Base-by-base conservation (phyloP, 2,329 filamentous ascomycete species). In the Botrytis sinoallii region DNA sequence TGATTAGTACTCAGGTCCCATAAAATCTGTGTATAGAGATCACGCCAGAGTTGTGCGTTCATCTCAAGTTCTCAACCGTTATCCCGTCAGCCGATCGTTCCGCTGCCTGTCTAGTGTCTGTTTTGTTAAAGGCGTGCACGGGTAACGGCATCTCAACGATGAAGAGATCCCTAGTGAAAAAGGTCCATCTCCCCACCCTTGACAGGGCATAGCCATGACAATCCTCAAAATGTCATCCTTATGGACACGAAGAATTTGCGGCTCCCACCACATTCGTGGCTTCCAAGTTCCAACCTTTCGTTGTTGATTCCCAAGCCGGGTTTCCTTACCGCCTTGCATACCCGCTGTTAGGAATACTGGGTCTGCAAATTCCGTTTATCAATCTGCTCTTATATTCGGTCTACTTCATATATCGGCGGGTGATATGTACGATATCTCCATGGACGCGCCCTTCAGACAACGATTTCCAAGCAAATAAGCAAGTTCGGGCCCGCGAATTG, bases 241-340 rank as follows among this genome's bases (percentile, higher is more conserved):
- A 57, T 32, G n/a, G 14, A n/a, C 8, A 18, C n/a, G 5, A 14
- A 46, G 20, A 65, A 65, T 4, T 46, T 22, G 61, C n/a, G 40
- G 40, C 61, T 44, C 61, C 25, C n/a, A 65, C 18, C n/a, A n/a
- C 38, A 42, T 29, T 63, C 14, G 12, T 63, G 40, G 61, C 40
- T 65, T 46, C 35, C 44, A 67, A 52, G n/a, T 65, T 46, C 35
- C 44, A 67, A 52, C 38, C 20, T 67, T 67, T 32, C 4, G 35
- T 38, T 18, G 22, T 22, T 35, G 22, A 52, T 52, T 52, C 65
- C 14, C 44, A 67, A 52, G 61, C 29, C 44, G 44, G 44, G 65
- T 25, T 67, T 67, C 46, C 35, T 52, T 67, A 67, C 65, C 65
- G 40, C 18, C n/a, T 29, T 57, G n/a, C 22, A 55, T 68, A 68